A percentile compares a stretch with the other conserved stretches of the same genome.
Evolutionary conservation across 345 rosid species (phyloP).

Genomic region (Salix viminalis): DNA sequence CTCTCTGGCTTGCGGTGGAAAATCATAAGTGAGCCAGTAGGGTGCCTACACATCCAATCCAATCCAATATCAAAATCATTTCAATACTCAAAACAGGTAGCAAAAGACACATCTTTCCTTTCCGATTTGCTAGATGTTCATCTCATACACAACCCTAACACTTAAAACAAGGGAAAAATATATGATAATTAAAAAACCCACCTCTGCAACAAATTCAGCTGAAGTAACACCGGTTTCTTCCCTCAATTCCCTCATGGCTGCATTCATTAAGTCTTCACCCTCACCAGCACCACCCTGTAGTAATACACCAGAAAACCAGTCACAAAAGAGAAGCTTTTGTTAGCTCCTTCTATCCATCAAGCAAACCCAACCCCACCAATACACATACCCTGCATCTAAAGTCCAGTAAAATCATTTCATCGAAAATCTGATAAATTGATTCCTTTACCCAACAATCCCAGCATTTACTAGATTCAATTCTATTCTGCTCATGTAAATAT

Average conservation of each 20-base stretch:
- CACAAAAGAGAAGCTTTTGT: background rate
- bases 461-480: background rate
- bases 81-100: constrained; percentile 8
- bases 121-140: background rate
- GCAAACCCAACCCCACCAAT: too few relatives aligned
- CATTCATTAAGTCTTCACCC: constrained; percentile 77
- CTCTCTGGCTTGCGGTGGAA: constrained; percentile 40
- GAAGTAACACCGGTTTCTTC: constrained; percentile 97
- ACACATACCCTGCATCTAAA: background rate
- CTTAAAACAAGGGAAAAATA: background rate
- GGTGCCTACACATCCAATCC: constrained; percentile 44
- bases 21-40: constrained; percentile 74
- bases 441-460: background rate
- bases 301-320: background rate
- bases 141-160: background rate
- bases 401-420: background rate
- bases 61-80: constrained; percentile 5
- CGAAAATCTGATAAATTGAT: background rate
- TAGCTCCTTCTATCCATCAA: background rate
- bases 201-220: constrained; percentile 82
- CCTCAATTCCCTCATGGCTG: constrained; percentile 80
- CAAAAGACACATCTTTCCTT: background rate
- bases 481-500: background rate
- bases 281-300: constrained; percentile 84
- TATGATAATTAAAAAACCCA: constrained; percentile 16